Base-by-base conservation (phyloP, 495 filamentous ascomycete genomes). In the Penicillium alfredii region DNA sequence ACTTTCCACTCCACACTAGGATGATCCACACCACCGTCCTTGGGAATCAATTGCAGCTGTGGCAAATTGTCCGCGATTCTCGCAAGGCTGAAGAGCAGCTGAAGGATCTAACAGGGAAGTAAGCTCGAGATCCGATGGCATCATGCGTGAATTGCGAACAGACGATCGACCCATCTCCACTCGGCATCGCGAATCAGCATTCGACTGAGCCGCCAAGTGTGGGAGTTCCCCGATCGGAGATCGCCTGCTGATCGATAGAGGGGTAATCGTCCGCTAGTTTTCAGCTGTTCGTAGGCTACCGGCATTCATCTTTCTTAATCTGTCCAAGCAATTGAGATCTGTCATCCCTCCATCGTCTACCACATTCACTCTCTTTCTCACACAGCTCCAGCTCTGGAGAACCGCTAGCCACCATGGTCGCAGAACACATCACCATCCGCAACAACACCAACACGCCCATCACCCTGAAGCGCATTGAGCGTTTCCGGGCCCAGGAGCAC, bases 361-460 rank as follows among this genome's bases (percentile, higher is more conserved):
- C 13, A 11, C 20, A 31, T 12, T 18, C 16, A 17, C 18, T 24
- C 11, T 30, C 13, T 16, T 11, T 19, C 24, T 31, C 30, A 11
- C 14, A n/a, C n/a, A n/a, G n/a, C n/a, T n/a, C n/a, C n/a, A n/a
- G n/a, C n/a, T n/a, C n/a, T n/a, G n/a, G n/a, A n/a, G n/a, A n/a
- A n/a, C 23, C 25, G 18, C 14, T 25, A 14, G 16, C 33, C 48
- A 60, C 26, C 34, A 71, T 68, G 66, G 63, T 62, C 17, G 63
- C 64, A 28, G 58, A 69, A 28, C 37, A 55, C 30, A 61, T 97
- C 28, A 88, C 78, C 4, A 79, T 98, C 56, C 89, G 90, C 46
- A 98, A 98, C 56, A 71, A 95, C 38, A 90, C 88, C 23, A 66
- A 77, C 42, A 84, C 72, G 4, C 69, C 79, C 1, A 64, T 96